Evolutionary conservation across 306 rosid genomes (phyloP), one percentile per base, ranked within the genome.

Genomic region (Clitoria ternatea): DNA sequence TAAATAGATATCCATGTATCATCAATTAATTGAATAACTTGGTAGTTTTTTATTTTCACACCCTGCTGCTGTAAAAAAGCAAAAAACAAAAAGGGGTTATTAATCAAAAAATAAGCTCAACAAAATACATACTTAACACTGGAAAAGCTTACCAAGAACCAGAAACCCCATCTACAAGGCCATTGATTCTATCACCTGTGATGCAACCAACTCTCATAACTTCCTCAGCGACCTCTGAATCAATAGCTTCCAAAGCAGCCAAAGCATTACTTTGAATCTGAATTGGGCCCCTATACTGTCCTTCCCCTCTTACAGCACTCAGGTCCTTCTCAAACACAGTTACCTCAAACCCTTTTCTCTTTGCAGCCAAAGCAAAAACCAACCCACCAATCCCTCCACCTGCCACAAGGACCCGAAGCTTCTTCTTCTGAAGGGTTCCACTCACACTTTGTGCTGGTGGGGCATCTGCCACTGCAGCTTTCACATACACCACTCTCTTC

Each of bases 201-300:
- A 94, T 80, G 72, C 98, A 94, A 10, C 97, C 98, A 45, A 73
- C 82, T 52, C 70, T 81, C 97, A 94, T 80, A 70, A 94, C 96
- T 78, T 94, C 96, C 0, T 94, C 98, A 9, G 98, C 98, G 43
- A 94, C 97, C 27, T 89, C 97, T 10, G 80, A 62, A 84, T 94
- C 98, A 52, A 94, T 87, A 74, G 98, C 97, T 77, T 94, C 98
- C 84, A 94, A 83, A 70, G 97, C 98, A 72, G 97, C 98, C 87
- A 94, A 83, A n/a, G 98, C 98, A 75, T 94, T 94, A 18, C 98
- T 94, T 79, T 94, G 98, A 39, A 94, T 80, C 90, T 90, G 98
- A 86, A 94, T 94, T 5, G 98, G 98, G 61, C 98, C 98, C 67
- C 98, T 83, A 29, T 91, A 91, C 77, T 91, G 97, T 43, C 97